Base-by-base conservation (phyloP, 257 asterid species). In the Fraxinus anomala region DNA sequence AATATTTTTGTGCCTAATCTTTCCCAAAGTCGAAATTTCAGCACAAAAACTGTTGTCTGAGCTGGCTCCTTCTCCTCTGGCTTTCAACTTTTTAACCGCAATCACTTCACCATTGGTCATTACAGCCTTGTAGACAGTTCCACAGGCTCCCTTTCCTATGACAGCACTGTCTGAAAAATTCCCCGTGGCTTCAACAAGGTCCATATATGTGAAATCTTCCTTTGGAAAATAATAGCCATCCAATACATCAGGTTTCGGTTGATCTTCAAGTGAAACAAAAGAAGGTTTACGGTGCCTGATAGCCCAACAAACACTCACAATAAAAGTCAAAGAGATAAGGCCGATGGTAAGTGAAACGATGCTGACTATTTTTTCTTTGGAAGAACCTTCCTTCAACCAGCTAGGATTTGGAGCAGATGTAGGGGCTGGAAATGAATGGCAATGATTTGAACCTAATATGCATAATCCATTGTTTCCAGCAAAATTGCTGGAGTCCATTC, bases 81-180 rank as follows among this genome's bases (percentile, higher is more conserved):
- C 59, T 77, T 89, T 89, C 85, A 92, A 47, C 82, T 85, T 91
- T 76, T 93, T 93, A 33, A 93, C 98, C 3, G 98, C 98, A 26
- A 93, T 85, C 75, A 86, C 79, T 24, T 90, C 89, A 3, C 97
- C 98, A 68, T 85, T 81, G 0, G 77, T 73, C 97, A 92, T 90
- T 36, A 80, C 83, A 14, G 94, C 98, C 82, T 82, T 93, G 85
- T 92, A 93, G 76, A 93, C 98, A 3, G 87, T 89, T 36, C 98
- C 98, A 79, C 98, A 93, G 0, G 97, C 98, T 17, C 98, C 97
- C 68, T 82, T 89, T 40, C 98, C 98, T 9, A 93, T 67, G 54
- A 90, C 81, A 1, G 90, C 85, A 24, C 76, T 54, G 17, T 93
- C 95, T 1, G 97, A 85, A 16, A 93, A 93, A 69, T 89, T 85